These are phyloP conservation scores for Eucalyptus regnans DNA, from an alignment of 345 rosid species.

Conservation along the genomic window DNA sequence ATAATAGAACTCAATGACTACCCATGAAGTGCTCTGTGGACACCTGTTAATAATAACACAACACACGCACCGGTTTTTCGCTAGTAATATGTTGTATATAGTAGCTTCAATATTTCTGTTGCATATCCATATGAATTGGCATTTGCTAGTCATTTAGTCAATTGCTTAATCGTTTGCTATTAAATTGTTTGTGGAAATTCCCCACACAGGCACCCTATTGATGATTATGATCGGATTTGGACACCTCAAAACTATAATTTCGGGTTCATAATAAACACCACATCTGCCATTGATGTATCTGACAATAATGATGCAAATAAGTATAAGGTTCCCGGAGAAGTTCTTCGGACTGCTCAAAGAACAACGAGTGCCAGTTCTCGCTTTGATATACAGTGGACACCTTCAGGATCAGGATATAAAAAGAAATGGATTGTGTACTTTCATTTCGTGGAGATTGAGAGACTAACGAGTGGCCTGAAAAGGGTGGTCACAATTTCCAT, in stretches of 20 bases:
- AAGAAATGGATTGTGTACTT: not conserved
- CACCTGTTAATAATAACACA: not conserved
- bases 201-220: not conserved
- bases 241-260: not conserved
- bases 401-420: not conserved
- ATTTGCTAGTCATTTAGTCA: not conserved
- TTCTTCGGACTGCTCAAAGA: not conserved
- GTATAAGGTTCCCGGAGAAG: not conserved
- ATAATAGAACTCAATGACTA: not conserved
- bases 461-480: not conserved
- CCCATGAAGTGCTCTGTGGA: not conserved
- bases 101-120: not conserved
- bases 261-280: not conserved
- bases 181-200: not conserved
- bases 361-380: not conserved
- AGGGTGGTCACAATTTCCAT: not conserved
- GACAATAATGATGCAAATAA: not conserved
- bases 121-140: not conserved
- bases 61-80: not conserved
- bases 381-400: not conserved
- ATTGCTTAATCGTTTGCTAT: not conserved
- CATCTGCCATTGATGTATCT: not conserved
- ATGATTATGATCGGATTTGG: not conserved
- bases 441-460: constrained; percentile 8
- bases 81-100: not conserved